Conservation (phyloP, 2,329 filamentous ascomycete species). For the Fonsecaea erecta region DNA sequence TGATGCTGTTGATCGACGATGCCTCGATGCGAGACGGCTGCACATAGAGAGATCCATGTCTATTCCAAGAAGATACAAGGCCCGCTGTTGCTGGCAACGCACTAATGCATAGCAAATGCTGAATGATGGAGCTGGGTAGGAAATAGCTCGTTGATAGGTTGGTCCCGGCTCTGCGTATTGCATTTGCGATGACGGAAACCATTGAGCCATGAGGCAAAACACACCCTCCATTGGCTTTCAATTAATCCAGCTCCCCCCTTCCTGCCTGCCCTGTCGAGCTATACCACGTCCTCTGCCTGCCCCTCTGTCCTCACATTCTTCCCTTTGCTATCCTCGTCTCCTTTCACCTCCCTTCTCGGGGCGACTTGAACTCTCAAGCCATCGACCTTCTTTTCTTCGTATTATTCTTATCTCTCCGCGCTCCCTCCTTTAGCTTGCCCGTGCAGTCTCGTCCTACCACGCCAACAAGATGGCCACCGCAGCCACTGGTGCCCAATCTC, state of each 20-base stretch:
- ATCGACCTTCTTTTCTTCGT: constrained; percentile 21
- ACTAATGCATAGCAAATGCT: constrained; percentile 20
- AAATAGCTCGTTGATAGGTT: constrained; percentile 3
- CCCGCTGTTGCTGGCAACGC: constrained; percentile 2
- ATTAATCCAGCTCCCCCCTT: constrained; percentile 1
- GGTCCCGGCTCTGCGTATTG: constrained; percentile 7
- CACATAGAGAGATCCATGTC: background rate
- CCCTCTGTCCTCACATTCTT: constrained; percentile 9
- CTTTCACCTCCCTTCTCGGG: constrained; percentile 29
- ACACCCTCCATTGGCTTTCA: constrained; percentile 8
- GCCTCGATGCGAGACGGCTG: background rate
- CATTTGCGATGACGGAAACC: constrained; percentile 7
- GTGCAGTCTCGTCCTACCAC: background rate
- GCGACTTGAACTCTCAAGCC: constrained; percentile 15
- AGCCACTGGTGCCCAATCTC: constrained; percentile 41
- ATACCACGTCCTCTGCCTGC: constrained; percentile 24
- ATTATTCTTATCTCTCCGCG: constrained; percentile 24
- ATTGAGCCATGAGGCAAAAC: background rate
- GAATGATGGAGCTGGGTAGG: constrained; percentile 15
- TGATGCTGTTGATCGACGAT: background rate
- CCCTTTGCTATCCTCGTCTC: constrained; percentile 26
- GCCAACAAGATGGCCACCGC: constrained; percentile 26
- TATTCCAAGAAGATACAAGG: background rate
- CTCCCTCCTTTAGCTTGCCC: constrained; percentile 11
- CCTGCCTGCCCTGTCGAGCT: constrained; percentile 14